These are phyloP conservation scores for Globisporangium polare DNA, from an alignment of 352 stramenopile genomes.

Conservation along the genomic window DNA sequence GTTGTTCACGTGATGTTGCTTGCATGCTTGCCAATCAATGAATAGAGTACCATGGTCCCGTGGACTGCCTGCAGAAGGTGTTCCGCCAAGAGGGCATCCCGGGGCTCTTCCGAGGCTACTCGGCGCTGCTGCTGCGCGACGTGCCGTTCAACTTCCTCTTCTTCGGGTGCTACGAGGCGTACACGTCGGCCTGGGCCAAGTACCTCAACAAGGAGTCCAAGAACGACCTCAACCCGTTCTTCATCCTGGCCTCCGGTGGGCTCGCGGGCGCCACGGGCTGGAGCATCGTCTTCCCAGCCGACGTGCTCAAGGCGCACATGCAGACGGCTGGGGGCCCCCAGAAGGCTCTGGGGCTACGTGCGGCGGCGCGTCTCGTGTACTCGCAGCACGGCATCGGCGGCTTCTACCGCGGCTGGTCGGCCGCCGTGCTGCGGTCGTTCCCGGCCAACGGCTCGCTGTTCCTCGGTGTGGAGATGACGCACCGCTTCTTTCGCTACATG, in stretches of 20 bases:
- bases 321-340: slow-evolving; percentile 34
- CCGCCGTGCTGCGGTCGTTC: slow-evolving; percentile 82
- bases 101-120: slow-evolving; percentile 80
- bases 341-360: slow-evolving; percentile 32
- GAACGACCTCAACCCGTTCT: slow-evolving; percentile 64
- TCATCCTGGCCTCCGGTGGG: slow-evolving; percentile 74
- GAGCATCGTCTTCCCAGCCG: slow-evolving; percentile 83
- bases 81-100: slow-evolving; percentile 50
- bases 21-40: not conserved
- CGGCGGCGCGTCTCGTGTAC: slow-evolving; percentile 54
- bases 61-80: slow-evolving; percentile 69
- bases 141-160: slow-evolving; percentile 91
- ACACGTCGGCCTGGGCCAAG: slow-evolving; percentile 48
- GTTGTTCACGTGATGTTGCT: not conserved
- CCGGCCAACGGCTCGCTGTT: slow-evolving; percentile 87
- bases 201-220: slow-evolving; percentile 56
- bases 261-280: slow-evolving; percentile 76
- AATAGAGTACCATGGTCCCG: slow-evolving; percentile 55
- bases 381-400: slow-evolving; percentile 60
- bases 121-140: slow-evolving; percentile 77
- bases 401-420: slow-evolving; percentile 87
- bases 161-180: slow-evolving; percentile 81
- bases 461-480: slow-evolving; percentile 86
- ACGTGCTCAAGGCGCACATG: slow-evolving; percentile 85
- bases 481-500: slow-evolving; percentile 68